Base-by-base conservation (phyloP, 1,139 yeast species). In the Hyphopichia burtonii region DNA sequence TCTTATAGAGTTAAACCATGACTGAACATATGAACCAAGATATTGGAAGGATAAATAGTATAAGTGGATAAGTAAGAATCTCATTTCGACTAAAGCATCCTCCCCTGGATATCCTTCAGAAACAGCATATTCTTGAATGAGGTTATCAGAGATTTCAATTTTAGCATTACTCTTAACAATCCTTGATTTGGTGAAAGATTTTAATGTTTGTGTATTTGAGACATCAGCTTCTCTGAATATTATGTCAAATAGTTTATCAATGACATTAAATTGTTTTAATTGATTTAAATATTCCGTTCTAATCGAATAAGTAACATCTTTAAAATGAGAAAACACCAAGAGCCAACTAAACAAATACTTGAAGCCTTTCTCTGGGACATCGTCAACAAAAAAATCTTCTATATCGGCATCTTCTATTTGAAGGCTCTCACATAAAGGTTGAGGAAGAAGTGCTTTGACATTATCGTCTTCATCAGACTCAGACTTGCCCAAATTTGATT, bases 291-390 rank as follows among this genome's bases (percentile, higher is more conserved):
- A 86, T 37, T 74, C 71, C 37, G 78, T 74, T 44, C 91, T 72
- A 50, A 88, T 71, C 34, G 80, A 77, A 50, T 80, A 78, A 1
- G 94, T 80, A 6, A 86, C 77, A 45, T 82, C 81, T 42, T 78
- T 75, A 56, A 90, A 86, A 56, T 82, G 82, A 25, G 66, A 68
- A 49, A 86, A 74, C 0, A 86, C 60, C 43, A 88, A 63, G 43
- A 67, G 66, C 96, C 96, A 90, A 36, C 82, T 68, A 82, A 89
- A 82, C 36, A 87, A 55, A 54, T 78, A 86, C 33, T 65, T 68
- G 35, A 74, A 58, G 23, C 71, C 63, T 2, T 50, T 53, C 3
- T 50, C 46, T n/a, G 59, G 59, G 14, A 65, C 62, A 4, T 22
- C 36, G 34, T 69, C 76, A 38, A 72, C 77, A 39, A 68, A 53